Conservation (phyloP, 768 basidiomycete species). For the Russula sp. region DNA sequence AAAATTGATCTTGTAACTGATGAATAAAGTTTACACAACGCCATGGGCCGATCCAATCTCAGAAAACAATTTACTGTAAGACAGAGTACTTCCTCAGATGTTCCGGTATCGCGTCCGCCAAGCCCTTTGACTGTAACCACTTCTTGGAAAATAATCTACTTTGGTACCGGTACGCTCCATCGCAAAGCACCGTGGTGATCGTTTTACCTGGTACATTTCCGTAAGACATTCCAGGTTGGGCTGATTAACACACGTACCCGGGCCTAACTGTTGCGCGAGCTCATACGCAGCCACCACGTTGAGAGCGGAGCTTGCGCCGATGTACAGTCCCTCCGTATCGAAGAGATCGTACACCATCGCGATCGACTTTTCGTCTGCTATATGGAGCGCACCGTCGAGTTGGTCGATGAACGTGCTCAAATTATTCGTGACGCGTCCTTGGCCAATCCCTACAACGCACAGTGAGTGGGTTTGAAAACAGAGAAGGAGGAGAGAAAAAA, state of each 20-base stretch:
- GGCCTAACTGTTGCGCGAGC: slow-evolving; percentile 77
- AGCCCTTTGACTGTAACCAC: slow-evolving; percentile 80
- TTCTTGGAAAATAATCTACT: slow-evolving; percentile 90
- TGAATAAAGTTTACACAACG: background rate
- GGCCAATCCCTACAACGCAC: slow-evolving; percentile 73
- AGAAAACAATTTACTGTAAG: slow-evolving; percentile 49
- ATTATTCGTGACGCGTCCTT: slow-evolving; percentile 93
- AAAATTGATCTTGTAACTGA: background rate
- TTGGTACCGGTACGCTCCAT: slow-evolving; percentile 97
- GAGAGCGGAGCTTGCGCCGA: slow-evolving; percentile 90
- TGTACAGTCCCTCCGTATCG: slow-evolving; percentile 87
- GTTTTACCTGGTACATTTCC: slow-evolving; percentile 55
- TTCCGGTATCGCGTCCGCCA: slow-evolving; percentile 73
- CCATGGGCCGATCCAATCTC: background rate
- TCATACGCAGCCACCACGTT: slow-evolving; percentile 94
- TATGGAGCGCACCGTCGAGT: slow-evolving; percentile 76
- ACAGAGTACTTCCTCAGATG: slow-evolving; percentile 87
- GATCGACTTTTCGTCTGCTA: slow-evolving; percentile 86
- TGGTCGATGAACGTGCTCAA: slow-evolving; percentile 74
- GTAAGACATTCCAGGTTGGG: background rate
- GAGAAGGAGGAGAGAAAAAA: background rate
- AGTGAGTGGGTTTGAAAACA: background rate
- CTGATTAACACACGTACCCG: slow-evolving; percentile 43
- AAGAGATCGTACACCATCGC: slow-evolving; percentile 90
- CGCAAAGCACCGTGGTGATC: slow-evolving; percentile 85